Evolutionary conservation across 2,329 filamentous ascomycete genomes (phyloP).

Genomic region (Diaporthe sp.): DNA sequence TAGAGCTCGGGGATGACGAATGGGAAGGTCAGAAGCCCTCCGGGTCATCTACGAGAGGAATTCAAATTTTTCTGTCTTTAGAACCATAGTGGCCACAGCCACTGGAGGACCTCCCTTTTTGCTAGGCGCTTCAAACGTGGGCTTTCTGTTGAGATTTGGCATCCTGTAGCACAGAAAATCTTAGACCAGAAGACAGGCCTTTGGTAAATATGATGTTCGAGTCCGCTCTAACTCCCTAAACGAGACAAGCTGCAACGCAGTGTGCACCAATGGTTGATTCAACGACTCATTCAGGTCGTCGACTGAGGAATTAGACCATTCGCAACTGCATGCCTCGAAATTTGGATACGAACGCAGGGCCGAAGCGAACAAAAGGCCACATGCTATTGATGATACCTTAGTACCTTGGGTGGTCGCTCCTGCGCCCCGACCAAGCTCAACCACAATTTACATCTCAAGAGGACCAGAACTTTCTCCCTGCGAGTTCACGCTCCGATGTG

Average conservation of each 20-base stretch:
- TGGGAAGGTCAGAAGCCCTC: neutral
- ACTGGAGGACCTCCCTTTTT: neutral
- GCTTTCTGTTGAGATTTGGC: neutral
- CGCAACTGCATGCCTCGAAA: neutral
- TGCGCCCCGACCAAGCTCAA: neutral
- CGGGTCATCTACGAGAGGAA: neutral
- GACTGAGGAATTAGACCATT: neutral
- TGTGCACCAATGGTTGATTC: neutral
- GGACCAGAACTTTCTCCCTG: neutral
- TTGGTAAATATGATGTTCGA: neutral
- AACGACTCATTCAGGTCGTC: neutral
- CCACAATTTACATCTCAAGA: neutral
- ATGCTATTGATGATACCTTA: neutral
- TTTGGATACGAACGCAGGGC: neutral
- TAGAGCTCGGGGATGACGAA: neutral
- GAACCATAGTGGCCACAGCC: too few relatives aligned
- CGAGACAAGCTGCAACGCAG: neutral
- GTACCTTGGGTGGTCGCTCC: neutral
- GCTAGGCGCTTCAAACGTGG: slow-evolving; percentile 16
- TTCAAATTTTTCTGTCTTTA: neutral
- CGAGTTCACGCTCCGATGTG: neutral
- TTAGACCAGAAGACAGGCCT: neutral
- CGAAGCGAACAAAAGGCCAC: neutral
- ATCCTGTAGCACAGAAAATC: neutral
- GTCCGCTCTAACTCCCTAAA: neutral